Evolutionary conservation across 169 alveolate genomes (phyloP).

Genomic region (Plasmodium fragile): DNA sequence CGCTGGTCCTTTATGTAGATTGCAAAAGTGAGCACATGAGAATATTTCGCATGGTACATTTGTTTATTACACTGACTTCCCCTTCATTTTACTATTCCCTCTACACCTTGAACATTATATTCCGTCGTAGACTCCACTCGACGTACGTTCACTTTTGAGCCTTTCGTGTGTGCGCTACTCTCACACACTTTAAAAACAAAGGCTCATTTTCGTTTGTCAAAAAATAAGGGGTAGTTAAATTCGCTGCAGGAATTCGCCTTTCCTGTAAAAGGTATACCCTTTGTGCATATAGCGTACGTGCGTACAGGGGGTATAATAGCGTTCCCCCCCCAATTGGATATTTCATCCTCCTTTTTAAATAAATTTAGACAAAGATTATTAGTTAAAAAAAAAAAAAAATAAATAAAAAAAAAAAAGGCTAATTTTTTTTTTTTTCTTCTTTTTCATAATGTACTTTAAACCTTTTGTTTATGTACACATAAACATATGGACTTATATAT

Average conservation of each 20-base stretch:
- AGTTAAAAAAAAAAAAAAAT: conserved; percentile 18
- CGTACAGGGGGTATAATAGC: neutral
- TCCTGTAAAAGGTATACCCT: neutral
- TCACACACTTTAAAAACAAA: conserved; percentile 55
- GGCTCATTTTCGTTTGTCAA: conserved; percentile 37
- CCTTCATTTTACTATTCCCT: neutral
- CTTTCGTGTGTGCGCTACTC: neutral
- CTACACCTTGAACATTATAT: neutral
- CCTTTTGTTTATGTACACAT: conserved; percentile 20
- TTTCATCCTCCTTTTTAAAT: conserved; percentile 34
- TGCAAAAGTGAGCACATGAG: neutral
- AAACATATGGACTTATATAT: conserved; percentile 18
- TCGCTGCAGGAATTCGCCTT: conserved; percentile 21
- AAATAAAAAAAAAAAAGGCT: neutral
- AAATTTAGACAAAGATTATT: conserved; percentile 63
- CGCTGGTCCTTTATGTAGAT: neutral
- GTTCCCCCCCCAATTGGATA: conserved; percentile 16
- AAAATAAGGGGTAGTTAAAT: conserved; percentile 51
- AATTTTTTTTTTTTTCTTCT: conserved; percentile 1
- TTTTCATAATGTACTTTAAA: conserved; percentile 19
- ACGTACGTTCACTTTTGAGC: neutral
- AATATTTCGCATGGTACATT: neutral
- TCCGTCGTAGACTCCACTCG: neutral
- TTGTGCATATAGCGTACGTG: neutral
- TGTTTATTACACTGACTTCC: neutral